phyloP scores from a whole-genome alignment of 78 protist species.

The Dictyostelium brefeldianum region DNA sequence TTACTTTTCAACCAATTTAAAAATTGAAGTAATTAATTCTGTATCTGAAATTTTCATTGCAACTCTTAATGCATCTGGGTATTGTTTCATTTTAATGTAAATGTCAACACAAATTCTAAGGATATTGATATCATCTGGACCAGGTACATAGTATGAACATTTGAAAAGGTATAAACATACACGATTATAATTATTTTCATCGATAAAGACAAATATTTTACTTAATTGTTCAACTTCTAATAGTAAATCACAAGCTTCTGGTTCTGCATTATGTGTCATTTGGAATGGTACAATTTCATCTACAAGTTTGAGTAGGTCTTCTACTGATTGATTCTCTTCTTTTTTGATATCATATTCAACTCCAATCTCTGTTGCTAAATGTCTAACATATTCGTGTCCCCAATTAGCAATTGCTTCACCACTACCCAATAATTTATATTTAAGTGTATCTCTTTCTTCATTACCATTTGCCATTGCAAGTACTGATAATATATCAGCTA shows the following conservation, averaged over 20 bases:
- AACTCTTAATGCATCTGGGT: conserved; percentile 73
- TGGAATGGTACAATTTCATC: conserved; percentile 93
- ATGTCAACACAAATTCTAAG: conserved; percentile 63
- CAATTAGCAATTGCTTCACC: conserved; percentile 89
- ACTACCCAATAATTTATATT: conserved; percentile 89
- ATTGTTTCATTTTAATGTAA: conserved; percentile 76
- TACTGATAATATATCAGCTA: conserved; percentile 95
- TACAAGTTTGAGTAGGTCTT: conserved; percentile 75
- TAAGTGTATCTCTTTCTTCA: conserved; percentile 82
- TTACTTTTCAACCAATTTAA: conserved; percentile 72
- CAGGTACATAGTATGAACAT: conserved; percentile 90
- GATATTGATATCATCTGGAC: conserved; percentile 90
- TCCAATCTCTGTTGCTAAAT: conserved; percentile 90
- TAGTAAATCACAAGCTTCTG: conserved; percentile 97
- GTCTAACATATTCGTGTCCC: conserved; percentile 98
- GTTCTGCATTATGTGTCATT: conserved; percentile 95
- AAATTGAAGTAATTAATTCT: conserved; percentile 35
- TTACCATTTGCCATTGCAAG: conserved; percentile 94
- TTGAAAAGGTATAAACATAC: conserved; percentile 92
- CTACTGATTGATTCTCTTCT: conserved; percentile 42
- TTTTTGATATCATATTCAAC: conserved; percentile 79
- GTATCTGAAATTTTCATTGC: conserved; percentile 54
- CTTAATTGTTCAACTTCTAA: conserved; percentile 89
- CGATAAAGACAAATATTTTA: conserved; percentile 65
- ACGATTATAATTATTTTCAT: conserved; percentile 88